A percentile compares a stretch with the other conserved stretches of the same genome.
Conservation (phyloP, 2,329 filamentous ascomycete genomes). For the Talaromyces sp. region DNA sequence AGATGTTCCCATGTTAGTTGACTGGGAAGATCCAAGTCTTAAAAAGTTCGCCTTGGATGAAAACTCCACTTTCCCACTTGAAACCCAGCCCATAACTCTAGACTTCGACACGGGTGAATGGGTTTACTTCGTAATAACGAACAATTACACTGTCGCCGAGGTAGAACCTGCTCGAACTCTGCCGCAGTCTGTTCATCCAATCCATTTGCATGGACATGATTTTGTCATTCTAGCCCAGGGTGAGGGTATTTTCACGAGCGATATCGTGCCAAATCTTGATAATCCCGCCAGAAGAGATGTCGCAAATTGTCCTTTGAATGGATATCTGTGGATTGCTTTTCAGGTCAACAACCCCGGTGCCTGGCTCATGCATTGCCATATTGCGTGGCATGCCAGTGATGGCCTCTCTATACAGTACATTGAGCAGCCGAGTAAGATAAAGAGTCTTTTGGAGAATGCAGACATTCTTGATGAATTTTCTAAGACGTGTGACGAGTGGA, state of each 20-base stretch:
- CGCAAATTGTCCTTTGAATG: constrained; percentile 35
- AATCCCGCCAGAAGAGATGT: constrained; percentile 41
- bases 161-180: constrained; percentile 53
- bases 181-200: not conserved
- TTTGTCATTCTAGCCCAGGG: constrained; percentile 63
- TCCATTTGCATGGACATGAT: constrained; percentile 55
- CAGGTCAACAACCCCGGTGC: constrained; percentile 43
- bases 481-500: too few species aligned
- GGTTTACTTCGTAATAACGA: too few species aligned
- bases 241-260: constrained; percentile 27
- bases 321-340: constrained; percentile 42
- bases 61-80: too few species aligned
- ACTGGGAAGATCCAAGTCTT: too few species aligned
- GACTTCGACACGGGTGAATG: too few species aligned
- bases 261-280: not conserved
- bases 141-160: too few species aligned
- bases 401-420: constrained; percentile 28
- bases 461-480: too few species aligned
- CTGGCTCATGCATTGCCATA: constrained; percentile 45
- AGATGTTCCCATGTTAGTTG: too few species aligned
- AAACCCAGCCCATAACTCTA: too few species aligned
- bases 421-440: constrained; percentile 28
- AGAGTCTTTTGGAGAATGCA: constrained; percentile 20
- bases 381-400: constrained; percentile 28
- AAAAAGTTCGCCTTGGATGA: too few species aligned